Percentiles rank a stretch among this genome's conserved stretches.
These are phyloP conservation scores for Acacia concinna DNA, from an alignment of 331 rosid species.

Conservation along the genomic window DNA sequence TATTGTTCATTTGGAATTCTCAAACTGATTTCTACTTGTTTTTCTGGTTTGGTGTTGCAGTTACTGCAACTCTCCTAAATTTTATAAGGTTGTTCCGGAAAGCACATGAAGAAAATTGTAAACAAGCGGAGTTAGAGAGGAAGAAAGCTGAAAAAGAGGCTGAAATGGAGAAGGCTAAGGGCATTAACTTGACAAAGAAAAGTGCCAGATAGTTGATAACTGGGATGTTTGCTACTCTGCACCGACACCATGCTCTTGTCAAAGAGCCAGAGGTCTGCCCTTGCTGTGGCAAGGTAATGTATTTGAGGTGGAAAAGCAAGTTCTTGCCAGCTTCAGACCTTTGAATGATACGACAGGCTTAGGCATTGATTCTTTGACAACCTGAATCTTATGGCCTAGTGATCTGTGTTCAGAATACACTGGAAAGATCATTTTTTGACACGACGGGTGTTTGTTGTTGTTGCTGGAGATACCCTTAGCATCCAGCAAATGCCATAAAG, in stretches of 20 bases:
- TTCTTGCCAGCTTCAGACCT: constrained; percentile 33
- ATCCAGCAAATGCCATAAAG: constrained; percentile 33
- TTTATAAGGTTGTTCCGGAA: constrained; percentile 82
- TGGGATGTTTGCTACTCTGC: constrained; percentile 41
- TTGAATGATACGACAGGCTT: constrained; percentile 42
- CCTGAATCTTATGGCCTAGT: constrained; percentile 34
- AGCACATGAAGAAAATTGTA: constrained; percentile 92
- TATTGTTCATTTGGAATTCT: constrained; percentile 26
- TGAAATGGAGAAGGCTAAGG: constrained; percentile 94
- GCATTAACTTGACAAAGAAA: constrained; percentile 67
- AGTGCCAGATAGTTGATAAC: constrained; percentile 60
- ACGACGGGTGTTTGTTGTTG: constrained; percentile 27
- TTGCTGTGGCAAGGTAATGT: constrained; percentile 32
- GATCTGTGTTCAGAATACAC: constrained; percentile 30
- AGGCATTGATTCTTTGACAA: constrained; percentile 48
- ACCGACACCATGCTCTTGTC: constrained; percentile 42
- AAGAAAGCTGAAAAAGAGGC: constrained; percentile 94
- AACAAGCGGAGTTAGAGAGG: constrained; percentile 90
- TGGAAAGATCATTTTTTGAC: constrained; percentile 37
- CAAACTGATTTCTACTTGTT: constrained; percentile 30
- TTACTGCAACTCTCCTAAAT: constrained; percentile 76
- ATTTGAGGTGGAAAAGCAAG: constrained; percentile 40
- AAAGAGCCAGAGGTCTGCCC: constrained; percentile 42
- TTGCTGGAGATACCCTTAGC: constrained; percentile 35
- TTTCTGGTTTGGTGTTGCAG: constrained; percentile 58